Base-by-base conservation (phyloP, 228 moss, liverwort and hornwort genomes). In the Sphagnum fallax region DNA sequence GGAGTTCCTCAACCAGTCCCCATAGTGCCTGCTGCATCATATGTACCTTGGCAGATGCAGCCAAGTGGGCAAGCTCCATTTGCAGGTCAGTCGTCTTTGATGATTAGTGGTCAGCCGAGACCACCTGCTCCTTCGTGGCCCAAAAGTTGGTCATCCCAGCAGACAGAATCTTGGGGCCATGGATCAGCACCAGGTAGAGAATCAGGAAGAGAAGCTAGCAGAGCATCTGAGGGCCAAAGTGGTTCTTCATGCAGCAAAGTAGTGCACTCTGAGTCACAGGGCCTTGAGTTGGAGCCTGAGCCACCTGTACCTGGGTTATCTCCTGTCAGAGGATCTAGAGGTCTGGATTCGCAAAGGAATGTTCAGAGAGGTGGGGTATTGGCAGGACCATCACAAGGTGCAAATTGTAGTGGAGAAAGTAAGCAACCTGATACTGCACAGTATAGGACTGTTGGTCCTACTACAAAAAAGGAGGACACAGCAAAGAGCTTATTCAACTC, bases 251-350 rank as follows among this genome's bases (percentile, higher is more conserved):
- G 50, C 8, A 78, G 71, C 65, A 65, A 49, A 71, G 32, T 57
- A 63, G 62, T 53, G 64, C 70, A 58, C 51, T 50, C 8, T 10
- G 75, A 78, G 65, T 13, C 67, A 13, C 53, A 64, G 64, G 75
- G 78, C 50, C 51, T 55, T 6, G 85, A 79, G 65, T 9, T 63
- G 13, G 81, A 80, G 15, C 76, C 82, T 60, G 94, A 94, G 73
- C 94, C 94, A 68, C 94, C 94, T 50, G 91, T 94, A 51, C 94
- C 94, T 69, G 94, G 94, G 60, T 81, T 94, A 65, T 91, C 94
- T 51, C 93, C 89, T 66, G 78, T 78, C 10, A 71, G 68, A 68
- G 65, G 70, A n/a, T 71, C 69, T 49, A 66, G 50, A 65, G 14
- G 16, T 49, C 52, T 63, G 65, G 58, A 52, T 48, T 67, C 18